Percentiles rank a stretch among this genome's conserved stretches.
Evolutionary conservation across 257 asterid genomes (phyloP).

Genomic region (Plectranthus barbatus): DNA sequence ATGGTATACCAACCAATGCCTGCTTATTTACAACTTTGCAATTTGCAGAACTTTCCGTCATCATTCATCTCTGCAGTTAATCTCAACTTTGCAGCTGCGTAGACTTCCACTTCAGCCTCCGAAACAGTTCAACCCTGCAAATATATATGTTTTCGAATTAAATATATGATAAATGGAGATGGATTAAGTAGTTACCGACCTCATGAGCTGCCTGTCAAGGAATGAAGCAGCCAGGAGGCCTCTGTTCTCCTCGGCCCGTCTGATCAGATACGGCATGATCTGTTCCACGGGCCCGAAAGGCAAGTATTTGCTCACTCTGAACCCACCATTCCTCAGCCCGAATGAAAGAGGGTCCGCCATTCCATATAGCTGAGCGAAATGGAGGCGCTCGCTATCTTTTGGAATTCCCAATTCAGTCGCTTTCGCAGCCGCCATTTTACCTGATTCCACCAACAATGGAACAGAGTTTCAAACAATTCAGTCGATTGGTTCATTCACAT

Average conservation of each 20-base stretch:
- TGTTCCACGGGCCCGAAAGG: constrained; percentile 89
- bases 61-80: background rate
- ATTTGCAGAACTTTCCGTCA: background rate
- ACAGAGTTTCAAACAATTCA: too few species aligned
- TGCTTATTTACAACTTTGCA: too few species aligned
- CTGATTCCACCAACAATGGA: constrained; percentile 10
- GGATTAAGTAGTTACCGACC: too few species aligned
- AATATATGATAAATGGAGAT: too few species aligned
- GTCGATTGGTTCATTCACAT: too few species aligned
- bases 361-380: constrained; percentile 86
- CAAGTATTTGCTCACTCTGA: constrained; percentile 65
- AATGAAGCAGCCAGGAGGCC: constrained; percentile 57
- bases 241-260: constrained; percentile 94
- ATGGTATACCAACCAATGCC: too few species aligned
- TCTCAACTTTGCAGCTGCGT: too few species aligned
- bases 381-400: constrained; percentile 34
- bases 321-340: constrained; percentile 66
- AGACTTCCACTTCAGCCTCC: too few species aligned
- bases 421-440: constrained; percentile 56
- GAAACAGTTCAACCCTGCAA: constrained; percentile 53
- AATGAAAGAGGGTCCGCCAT: constrained; percentile 76
- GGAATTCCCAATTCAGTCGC: constrained; percentile 52
- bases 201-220: constrained; percentile 52
- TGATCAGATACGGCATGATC: constrained; percentile 72
- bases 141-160: too few species aligned